These are phyloP conservation scores for Fonsecaea multimorphosa DNA, from an alignment of 2,329 filamentous ascomycete species.

Conservation along the genomic window DNA sequence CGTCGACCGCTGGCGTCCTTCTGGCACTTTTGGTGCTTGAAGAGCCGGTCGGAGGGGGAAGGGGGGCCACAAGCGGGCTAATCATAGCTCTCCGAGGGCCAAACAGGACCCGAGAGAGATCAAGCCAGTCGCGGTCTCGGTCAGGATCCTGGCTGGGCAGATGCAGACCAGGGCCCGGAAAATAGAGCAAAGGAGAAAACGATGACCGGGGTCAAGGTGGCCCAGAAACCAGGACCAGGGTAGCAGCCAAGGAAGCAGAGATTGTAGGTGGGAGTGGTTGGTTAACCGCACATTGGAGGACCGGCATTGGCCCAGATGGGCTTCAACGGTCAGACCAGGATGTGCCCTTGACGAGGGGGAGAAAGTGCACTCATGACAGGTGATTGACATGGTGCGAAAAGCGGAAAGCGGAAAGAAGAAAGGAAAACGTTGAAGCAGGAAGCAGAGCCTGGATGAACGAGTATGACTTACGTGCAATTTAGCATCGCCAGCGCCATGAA, in stretches of 20 bases:
- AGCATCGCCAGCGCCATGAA: conserved; percentile 8
- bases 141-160: conserved; percentile 22
- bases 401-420: neutral
- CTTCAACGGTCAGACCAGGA: conserved; percentile 35
- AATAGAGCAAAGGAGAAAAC: conserved; percentile 7
- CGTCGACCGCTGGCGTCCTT: conserved; percentile 12
- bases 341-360: neutral
- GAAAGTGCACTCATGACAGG: neutral
- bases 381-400: conserved; percentile 10
- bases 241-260: conserved; percentile 17
- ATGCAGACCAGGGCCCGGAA: conserved; percentile 6
- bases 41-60: conserved; percentile 16
- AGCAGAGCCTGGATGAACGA: neutral
- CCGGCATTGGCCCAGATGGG: conserved; percentile 13
- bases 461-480: conserved; percentile 31
- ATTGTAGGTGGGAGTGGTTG: too few species aligned
- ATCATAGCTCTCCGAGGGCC: conserved; percentile 21
- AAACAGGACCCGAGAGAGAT: conserved; percentile 21
- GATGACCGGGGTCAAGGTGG: neutral
- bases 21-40: conserved; percentile 26
- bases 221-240: conserved; percentile 22
- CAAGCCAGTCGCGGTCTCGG: conserved; percentile 16
- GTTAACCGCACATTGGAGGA: conserved; percentile 20
- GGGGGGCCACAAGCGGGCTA: conserved; percentile 25
- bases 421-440: neutral